phyloP scores from a whole-genome alignment of 371 early-diverging fungal genomes.

The Actinomucor elegans region DNA sequence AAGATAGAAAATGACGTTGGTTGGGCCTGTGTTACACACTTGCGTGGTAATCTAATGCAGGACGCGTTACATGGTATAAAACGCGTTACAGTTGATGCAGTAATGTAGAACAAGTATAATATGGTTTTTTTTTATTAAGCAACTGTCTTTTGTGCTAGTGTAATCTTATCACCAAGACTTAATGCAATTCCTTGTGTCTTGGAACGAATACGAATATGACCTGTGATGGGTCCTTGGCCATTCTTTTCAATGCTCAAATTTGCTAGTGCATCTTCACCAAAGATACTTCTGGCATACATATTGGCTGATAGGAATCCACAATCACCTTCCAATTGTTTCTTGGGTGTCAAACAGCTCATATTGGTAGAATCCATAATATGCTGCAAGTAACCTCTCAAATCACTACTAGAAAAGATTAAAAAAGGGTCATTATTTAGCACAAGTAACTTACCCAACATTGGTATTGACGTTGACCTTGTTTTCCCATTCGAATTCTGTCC shows the following conservation, averaged over 20 bases:
- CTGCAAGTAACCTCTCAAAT: constrained; percentile 79
- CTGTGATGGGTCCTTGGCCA: constrained; percentile 77
- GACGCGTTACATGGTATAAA: too few species aligned
- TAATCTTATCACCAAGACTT: constrained; percentile 81
- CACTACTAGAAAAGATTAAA: constrained; percentile 40
- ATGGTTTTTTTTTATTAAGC: constrained; percentile 30
- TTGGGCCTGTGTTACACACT: too few species aligned
- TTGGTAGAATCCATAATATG: constrained; percentile 94
- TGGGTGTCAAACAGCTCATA: constrained; percentile 94
- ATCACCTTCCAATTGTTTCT: constrained; percentile 88
- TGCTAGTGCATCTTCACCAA: constrained; percentile 97
- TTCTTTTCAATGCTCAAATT: constrained; percentile 91
- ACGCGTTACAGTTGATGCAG: too few species aligned
- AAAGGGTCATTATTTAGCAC: not conserved
- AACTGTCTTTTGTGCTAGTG: constrained; percentile 53
- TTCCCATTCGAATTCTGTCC: constrained; percentile 99
- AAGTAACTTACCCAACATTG: constrained; percentile 69
- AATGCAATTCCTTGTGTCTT: constrained; percentile 98
- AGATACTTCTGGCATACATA: constrained; percentile 92
- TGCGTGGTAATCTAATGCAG: too few species aligned
- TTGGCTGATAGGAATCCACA: constrained; percentile 96
- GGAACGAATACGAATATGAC: constrained; percentile 95
- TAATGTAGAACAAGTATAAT: too few species aligned
- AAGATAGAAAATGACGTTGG: too few species aligned
- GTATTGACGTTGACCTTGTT: constrained; percentile 97